phyloP scores from a whole-genome alignment of 1,284 basidiomycete genomes.

The Marasmius fiardii region DNA sequence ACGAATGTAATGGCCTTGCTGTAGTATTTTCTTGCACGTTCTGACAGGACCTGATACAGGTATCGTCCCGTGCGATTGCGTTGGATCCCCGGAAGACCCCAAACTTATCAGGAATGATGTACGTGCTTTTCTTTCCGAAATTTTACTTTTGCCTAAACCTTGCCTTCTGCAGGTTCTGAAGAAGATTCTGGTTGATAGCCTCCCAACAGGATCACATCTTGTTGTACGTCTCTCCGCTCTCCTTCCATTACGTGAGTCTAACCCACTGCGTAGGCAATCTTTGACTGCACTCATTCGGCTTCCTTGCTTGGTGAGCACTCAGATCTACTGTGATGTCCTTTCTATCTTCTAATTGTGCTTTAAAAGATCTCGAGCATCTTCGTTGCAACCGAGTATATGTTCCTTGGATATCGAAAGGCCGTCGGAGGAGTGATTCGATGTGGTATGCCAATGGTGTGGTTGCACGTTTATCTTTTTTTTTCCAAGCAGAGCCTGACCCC shows the following conservation, averaged over 20 bases:
- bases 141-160: background rate
- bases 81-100: too few species aligned
- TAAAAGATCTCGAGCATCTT: constrained; percentile 38
- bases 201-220: constrained; percentile 37
- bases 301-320: constrained; percentile 36
- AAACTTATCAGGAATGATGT: constrained; percentile 35
- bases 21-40: background rate
- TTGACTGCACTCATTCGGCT: constrained; percentile 47
- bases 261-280: constrained; percentile 30
- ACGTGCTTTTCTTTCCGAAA: background rate
- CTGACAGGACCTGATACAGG: constrained; percentile 1
- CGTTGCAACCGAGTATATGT: constrained; percentile 44
- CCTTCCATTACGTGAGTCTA: background rate
- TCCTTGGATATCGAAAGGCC: constrained; percentile 43
- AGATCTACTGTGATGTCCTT: background rate
- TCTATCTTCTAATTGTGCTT: background rate
- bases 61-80: constrained; percentile 19
- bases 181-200: constrained; percentile 32
- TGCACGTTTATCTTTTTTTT: background rate
- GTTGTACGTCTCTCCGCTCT: constrained; percentile 24
- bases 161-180: constrained; percentile 34
- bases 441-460: constrained; percentile 30
- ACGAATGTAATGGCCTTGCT: constrained; percentile 30
- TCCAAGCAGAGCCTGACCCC: background rate
- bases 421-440: constrained; percentile 29